These are phyloP conservation scores for Euryodendron excelsum DNA, from an alignment of 148 eudicot genomes.

Conservation along the genomic window DNA sequence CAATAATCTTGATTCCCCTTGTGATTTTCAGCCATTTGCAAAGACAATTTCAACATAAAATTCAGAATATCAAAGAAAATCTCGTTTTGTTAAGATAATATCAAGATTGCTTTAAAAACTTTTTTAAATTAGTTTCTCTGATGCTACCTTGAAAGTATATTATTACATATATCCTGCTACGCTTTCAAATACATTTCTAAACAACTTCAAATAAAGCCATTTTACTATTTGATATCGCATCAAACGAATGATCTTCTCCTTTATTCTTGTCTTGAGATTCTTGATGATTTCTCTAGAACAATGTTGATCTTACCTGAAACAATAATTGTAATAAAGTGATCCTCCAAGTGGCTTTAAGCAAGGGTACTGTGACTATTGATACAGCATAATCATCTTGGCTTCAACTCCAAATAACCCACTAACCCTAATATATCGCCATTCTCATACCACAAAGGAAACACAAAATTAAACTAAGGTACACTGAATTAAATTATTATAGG, in stretches of 20 bases:
- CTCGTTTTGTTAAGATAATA: no score
- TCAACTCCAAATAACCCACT: no score
- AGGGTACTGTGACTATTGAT: neutral
- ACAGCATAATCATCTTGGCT: neutral
- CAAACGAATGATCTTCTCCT: conserved; percentile 5
- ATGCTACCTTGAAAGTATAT: neutral
- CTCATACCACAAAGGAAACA: no score
- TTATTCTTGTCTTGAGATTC: conserved; percentile 5
- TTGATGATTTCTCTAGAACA: neutral
- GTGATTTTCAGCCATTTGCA: neutral
- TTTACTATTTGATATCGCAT: neutral
- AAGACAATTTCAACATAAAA: neutral
- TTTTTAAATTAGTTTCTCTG: neutral
- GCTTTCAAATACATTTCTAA: no score
- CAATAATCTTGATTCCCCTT: neutral
- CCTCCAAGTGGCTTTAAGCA: neutral
- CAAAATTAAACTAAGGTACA: no score
- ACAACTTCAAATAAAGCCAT: no score
- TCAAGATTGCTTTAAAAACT: no score
- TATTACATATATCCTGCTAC: neutral
- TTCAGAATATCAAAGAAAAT: neutral
- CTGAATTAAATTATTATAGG: no score
- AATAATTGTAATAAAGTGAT: neutral
- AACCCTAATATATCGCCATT: no score
- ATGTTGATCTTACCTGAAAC: neutral